Base-by-base conservation (phyloP, 495 filamentous ascomycete genomes). In the Venustampulla echinocandica region DNA sequence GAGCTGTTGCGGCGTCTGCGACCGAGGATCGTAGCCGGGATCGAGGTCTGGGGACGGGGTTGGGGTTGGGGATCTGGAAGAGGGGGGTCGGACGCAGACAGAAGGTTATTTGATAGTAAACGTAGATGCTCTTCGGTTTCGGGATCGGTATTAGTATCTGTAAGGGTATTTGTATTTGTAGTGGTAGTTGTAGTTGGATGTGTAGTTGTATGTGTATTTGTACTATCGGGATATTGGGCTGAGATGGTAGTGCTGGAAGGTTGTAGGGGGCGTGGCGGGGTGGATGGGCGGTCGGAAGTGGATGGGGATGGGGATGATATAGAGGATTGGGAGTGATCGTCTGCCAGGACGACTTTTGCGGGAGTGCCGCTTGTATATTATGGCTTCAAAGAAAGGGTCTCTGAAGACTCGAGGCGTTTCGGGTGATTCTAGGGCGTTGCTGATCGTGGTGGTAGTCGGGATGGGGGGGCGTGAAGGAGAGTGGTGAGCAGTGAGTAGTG, bases 261-360 rank as follows among this genome's bases (percentile, higher is more conserved):
- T 54, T 51, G 39, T 39, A 49, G 56, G 50, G 63, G 57, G 45
- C 53, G 19, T 47, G 60, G 67, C 65, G 66, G 64, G 54, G 63
- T 63, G 59, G 60, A 64, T 63, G 65, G 62, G 60, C 59, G 57
- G 67, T 68, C 68, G 67, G 70, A 54, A 46, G 41, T 56, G 57
- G 47, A 56, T 56, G 50, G 51, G 57, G 47, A 56, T 56, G 50
- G 51, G 57, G 57, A 59, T 53, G 45, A 44, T 50, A 44, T 51
- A 47, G 25, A 34, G 19, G 47, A 40, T 49, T 57, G 62, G 62
- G 65, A 64, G 54, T 36, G 60, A 58, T 61, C 57, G 66, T 66
- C 66, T 62, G 66, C 66, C 66, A 69, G 64, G 63, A 64, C 66
- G 66, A 66, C 56, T 60, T 57, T 41, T 50, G 58, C 58, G 58